A percentile compares a stretch with the other conserved stretches of the same genome.
Evolutionary conservation across 2,329 filamentous ascomycete genomes (phyloP).

Genomic region (Ramichloridium luteum): DNA sequence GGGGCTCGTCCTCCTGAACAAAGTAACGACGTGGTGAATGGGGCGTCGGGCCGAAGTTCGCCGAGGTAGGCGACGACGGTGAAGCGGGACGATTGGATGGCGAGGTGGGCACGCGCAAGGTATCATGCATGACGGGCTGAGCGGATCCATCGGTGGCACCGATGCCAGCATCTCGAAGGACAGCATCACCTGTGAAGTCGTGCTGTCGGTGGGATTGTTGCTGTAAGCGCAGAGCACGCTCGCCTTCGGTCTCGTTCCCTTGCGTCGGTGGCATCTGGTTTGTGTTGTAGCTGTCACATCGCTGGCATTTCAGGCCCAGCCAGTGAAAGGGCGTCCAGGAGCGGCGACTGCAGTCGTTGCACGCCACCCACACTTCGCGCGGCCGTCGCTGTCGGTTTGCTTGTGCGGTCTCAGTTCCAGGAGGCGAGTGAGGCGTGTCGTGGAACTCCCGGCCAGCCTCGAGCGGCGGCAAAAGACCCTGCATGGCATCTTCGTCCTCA

Average conservation of each 20-base stretch:
- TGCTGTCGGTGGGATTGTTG: slow-evolving; percentile 20
- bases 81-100: slow-evolving; percentile 6
- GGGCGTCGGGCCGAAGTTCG: slow-evolving; percentile 12
- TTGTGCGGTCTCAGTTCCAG: background rate
- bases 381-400: slow-evolving; percentile 13
- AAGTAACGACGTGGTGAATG: slow-evolving; percentile 23
- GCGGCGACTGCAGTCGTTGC: slow-evolving; percentile 88
- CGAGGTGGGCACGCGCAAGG: slow-evolving; percentile 11
- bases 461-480: slow-evolving; percentile 17
- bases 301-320: slow-evolving; percentile 77
- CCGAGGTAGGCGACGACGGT: slow-evolving; percentile 7
- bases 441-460: slow-evolving; percentile 4
- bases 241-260: slow-evolving; percentile 24
- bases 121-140: slow-evolving; percentile 10
- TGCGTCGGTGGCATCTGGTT: slow-evolving; percentile 36
- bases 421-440: background rate
- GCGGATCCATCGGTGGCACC: slow-evolving; percentile 15
- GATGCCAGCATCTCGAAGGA: slow-evolving; percentile 23
- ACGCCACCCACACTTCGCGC: slow-evolving; percentile 61
- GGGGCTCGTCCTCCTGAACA: slow-evolving; percentile 17
- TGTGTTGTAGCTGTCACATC: slow-evolving; percentile 44
- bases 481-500: slow-evolving; percentile 20
- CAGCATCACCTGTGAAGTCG: slow-evolving; percentile 25
- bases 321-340: slow-evolving; percentile 85
- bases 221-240: slow-evolving; percentile 20